Percentiles rank a stretch among this genome's conserved stretches.
Conservation (phyloP, 805 yeast genomes). For the Candida silvatica region DNA sequence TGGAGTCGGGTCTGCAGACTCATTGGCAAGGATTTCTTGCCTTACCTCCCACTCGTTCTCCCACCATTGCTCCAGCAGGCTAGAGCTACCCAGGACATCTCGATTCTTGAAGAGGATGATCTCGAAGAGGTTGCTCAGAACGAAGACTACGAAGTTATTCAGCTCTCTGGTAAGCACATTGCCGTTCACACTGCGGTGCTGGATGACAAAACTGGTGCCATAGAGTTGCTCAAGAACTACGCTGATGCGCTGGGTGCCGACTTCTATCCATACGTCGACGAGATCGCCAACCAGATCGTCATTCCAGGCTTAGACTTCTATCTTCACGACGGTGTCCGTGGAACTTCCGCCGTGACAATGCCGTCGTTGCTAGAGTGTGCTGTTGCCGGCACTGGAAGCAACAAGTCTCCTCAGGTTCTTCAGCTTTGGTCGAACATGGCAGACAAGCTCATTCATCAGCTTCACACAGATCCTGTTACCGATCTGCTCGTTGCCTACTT, state of each 20-base stretch:
- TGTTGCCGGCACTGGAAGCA: slow-evolving; percentile 43
- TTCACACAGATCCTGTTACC: slow-evolving; percentile 73
- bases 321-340: slow-evolving; percentile 90
- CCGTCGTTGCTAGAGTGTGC: slow-evolving; percentile 67
- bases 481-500: slow-evolving; percentile 77
- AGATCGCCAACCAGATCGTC: slow-evolving; percentile 68
- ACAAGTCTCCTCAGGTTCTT: slow-evolving; percentile 47
- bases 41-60: slow-evolving; percentile 73
- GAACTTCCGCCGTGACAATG: slow-evolving; percentile 78
- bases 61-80: slow-evolving; percentile 88
- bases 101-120: slow-evolving; percentile 84
- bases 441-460: slow-evolving; percentile 55
- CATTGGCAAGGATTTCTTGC: slow-evolving; percentile 77
- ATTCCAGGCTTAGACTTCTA: slow-evolving; percentile 87
- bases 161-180: slow-evolving; percentile 82
- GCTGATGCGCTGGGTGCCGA: slow-evolving; percentile 77
- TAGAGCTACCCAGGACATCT: slow-evolving; percentile 81
- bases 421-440: slow-evolving; percentile 67
- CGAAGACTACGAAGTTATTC: slow-evolving; percentile 94
- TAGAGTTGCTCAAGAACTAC: slow-evolving; percentile 77
- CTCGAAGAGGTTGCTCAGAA: slow-evolving; percentile 71
- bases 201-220: slow-evolving; percentile 90
- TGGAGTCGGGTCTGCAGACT: slow-evolving; percentile 93
- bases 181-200: slow-evolving; percentile 93
- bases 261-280: slow-evolving; percentile 77